phyloP scores from a whole-genome alignment of 495 filamentous ascomycete species.

The Chaetomium tenue region DNA sequence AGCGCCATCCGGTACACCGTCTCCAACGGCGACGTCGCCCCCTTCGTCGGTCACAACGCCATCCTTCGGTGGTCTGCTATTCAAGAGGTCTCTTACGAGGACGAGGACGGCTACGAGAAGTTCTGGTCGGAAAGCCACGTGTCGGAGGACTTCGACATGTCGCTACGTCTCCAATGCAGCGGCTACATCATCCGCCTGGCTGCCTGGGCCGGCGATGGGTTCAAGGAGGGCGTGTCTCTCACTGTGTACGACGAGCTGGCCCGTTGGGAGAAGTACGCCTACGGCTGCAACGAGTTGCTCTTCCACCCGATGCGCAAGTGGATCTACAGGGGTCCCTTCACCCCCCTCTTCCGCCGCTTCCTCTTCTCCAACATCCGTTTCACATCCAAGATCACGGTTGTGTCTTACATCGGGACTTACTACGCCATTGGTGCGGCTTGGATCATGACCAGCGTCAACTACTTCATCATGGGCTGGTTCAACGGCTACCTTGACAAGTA shows the following conservation, averaged over 20 bases:
- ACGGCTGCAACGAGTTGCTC: slow-evolving; percentile 80
- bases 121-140: slow-evolving; percentile 83
- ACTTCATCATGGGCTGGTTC: slow-evolving; percentile 75
- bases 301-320: slow-evolving; percentile 71
- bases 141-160: slow-evolving; percentile 85
- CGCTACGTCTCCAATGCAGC: slow-evolving; percentile 67
- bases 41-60: slow-evolving; percentile 78
- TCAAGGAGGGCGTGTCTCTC: slow-evolving; percentile 81
- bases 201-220: slow-evolving; percentile 70
- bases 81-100: slow-evolving; percentile 69
- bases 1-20: slow-evolving; percentile 75
- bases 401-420: slow-evolving; percentile 85
- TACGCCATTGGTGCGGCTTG: slow-evolving; percentile 78
- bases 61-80: slow-evolving; percentile 77
- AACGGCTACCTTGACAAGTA: slow-evolving; percentile 71
- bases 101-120: slow-evolving; percentile 68
- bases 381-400: slow-evolving; percentile 74
- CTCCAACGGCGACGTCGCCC: slow-evolving; percentile 77
- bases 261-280: slow-evolving; percentile 84
- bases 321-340: slow-evolving; percentile 67
- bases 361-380: slow-evolving; percentile 70
- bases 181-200: slow-evolving; percentile 75
- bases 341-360: slow-evolving; percentile 69
- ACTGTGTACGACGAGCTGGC: slow-evolving; percentile 83
- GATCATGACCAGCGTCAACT: slow-evolving; percentile 75